Evolutionary conservation across 805 yeast genomes (phyloP).

Genomic region (Ogataea minuta): DNA sequence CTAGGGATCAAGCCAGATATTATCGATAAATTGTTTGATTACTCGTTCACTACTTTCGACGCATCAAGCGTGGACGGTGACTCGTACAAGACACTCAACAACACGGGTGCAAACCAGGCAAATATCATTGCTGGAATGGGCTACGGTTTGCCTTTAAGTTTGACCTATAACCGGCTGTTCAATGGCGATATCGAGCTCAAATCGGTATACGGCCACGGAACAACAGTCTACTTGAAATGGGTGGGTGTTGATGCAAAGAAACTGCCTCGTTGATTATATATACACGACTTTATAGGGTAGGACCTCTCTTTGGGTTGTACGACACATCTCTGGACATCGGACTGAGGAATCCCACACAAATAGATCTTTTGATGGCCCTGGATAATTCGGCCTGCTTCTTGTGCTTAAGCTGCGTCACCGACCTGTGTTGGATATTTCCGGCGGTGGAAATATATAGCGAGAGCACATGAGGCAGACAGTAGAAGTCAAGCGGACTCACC

Average conservation of each 20-base stretch:
- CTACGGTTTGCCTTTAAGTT: conserved; percentile 84
- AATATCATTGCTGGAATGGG: conserved; percentile 91
- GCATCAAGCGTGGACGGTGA: conserved; percentile 44
- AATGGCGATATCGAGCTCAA: conserved; percentile 70
- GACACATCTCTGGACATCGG: conserved; percentile 64
- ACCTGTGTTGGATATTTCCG: conserved; percentile 75
- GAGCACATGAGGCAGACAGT: conserved; percentile 68
- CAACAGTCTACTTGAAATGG: conserved; percentile 65
- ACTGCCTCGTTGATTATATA: conserved; percentile 9
- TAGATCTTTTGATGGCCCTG: conserved; percentile 75
- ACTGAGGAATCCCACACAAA: conserved; percentile 77
- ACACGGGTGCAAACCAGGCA: conserved; percentile 52
- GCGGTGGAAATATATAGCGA: conserved; percentile 64
- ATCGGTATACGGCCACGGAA: conserved; percentile 74
- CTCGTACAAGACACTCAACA: conserved; percentile 58
- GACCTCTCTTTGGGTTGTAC: conserved; percentile 34
- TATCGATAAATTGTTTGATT: conserved; percentile 72
- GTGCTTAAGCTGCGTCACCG: conserved; percentile 63
- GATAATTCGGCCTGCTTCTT: conserved; percentile 69
- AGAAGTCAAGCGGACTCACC: conserved; percentile 66
- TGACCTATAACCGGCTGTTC: conserved; percentile 70
- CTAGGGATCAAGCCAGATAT: conserved; percentile 77
- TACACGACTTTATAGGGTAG: conserved; percentile 19
- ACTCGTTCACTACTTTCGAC: conserved; percentile 80
- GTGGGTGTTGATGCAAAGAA: conserved; percentile 33